Percentiles rank a stretch among this genome's conserved stretches.
Evolutionary conservation across 1,139 yeast genomes (phyloP).

Genomic region (Tardiomyces digboiensis): DNA sequence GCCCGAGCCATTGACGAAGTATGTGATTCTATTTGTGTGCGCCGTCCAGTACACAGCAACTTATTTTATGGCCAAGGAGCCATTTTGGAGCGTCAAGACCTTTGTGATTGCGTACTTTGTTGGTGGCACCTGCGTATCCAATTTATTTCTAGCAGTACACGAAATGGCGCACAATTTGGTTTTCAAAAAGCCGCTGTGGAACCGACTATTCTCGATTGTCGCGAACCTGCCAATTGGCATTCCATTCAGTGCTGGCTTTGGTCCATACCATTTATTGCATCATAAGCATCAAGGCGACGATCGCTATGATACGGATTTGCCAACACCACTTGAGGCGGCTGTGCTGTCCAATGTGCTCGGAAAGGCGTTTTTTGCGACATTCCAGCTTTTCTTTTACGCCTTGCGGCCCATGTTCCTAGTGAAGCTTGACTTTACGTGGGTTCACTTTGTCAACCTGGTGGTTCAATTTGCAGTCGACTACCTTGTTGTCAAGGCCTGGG

Average conservation of each 20-base stretch:
- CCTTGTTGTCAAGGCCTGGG: slow-evolving; percentile 48
- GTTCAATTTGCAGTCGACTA: slow-evolving; percentile 52
- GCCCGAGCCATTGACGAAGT: slow-evolving; percentile 79
- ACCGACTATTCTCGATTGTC: slow-evolving; percentile 67
- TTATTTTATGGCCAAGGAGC: slow-evolving; percentile 45
- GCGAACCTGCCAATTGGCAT: slow-evolving; percentile 82
- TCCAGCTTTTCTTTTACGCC: slow-evolving; percentile 84
- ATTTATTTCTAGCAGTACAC: slow-evolving; percentile 78
- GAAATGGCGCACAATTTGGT: slow-evolving; percentile 80
- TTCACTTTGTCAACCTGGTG: slow-evolving; percentile 61
- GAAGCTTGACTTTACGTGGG: slow-evolving; percentile 58
- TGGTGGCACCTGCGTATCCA: slow-evolving; percentile 84
- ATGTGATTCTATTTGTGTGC: slow-evolving; percentile 58
- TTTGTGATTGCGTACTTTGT: slow-evolving; percentile 58
- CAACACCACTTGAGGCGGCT: slow-evolving; percentile 68
- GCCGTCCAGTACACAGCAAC: slow-evolving; percentile 55
- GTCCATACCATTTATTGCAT: slow-evolving; percentile 86
- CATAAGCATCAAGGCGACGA: slow-evolving; percentile 91
- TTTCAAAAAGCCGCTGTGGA: slow-evolving; percentile 71
- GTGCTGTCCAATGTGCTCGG: slow-evolving; percentile 71
- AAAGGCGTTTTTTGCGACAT: slow-evolving; percentile 83
- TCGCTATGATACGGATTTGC: slow-evolving; percentile 76
- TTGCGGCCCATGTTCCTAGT: slow-evolving; percentile 83
- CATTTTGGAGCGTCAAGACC: slow-evolving; percentile 46
- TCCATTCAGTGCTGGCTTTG: slow-evolving; percentile 86